Base-by-base conservation (phyloP, 2,329 filamentous ascomycete genomes). In the Albifimbria verrucaria region DNA sequence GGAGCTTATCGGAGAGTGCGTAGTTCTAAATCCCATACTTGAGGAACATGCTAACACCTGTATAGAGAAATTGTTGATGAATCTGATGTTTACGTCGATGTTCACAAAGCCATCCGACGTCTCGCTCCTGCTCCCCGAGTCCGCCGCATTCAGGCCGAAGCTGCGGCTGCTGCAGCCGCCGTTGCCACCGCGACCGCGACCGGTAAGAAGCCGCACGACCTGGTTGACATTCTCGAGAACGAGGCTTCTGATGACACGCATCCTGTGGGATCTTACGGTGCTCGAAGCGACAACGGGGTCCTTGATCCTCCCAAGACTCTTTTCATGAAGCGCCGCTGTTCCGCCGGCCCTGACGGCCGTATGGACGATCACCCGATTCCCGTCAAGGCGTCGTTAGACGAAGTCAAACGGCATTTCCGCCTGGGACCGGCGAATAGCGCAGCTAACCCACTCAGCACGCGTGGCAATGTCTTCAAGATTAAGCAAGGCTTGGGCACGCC, bases 1-100 rank as follows among this genome's bases (percentile, higher is more conserved):
- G 70, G 94, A 99, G 71, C 77, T 99, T 24, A 99, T 99, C 70
- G 94, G 94, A 77, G 94, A 99, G 88, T 93, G 77, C 71, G 89
- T 85, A 10, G 7, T 48, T 9, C 15, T 10, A 43, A 2, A 2
- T 2, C n/a, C 18, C 41, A 36, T 36, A 36, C 28, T 10, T 6
- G 11, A 20, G 15, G 22, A 21, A 23, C 22, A 9, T 41, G 28
- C 59, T 65, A 54, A 65, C 56, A 21, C 57, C 53, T 66, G 51
- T 10, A 2, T 23, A 92, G 89, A 77, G 94, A 99, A 80, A 99
- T 97, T 59, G 95, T 99, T 57, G 94, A 99, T 68, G 94, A 99
- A 71, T 97, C 93, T 0, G 94, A 99, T 71, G 94, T 99, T 11
- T 99, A 96, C 65, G 88, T 99, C 58, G 94, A 99, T 69, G 92